These are phyloP conservation scores for Trichoderma asperelloides DNA, from an alignment of 495 filamentous ascomycete genomes.

Conservation along the genomic window DNA sequence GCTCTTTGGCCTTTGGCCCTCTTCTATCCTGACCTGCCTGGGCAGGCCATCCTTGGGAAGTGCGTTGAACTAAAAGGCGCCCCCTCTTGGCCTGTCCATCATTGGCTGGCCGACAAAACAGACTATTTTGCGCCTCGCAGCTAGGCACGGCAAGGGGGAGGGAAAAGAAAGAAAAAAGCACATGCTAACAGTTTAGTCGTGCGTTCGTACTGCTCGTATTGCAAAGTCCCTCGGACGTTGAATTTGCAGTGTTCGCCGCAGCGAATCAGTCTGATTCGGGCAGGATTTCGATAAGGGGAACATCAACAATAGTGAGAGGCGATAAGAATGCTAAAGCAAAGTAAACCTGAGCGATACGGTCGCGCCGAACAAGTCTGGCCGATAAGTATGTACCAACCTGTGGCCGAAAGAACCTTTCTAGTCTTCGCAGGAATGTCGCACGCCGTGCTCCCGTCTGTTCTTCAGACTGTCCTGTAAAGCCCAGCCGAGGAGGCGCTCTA, in stretches of 20 bases:
- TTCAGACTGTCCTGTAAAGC: neutral
- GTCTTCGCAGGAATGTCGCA: neutral
- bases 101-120: neutral
- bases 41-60: neutral
- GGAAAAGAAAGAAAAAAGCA: neutral
- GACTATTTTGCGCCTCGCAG: slow-evolving; percentile 8
- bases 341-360: no score
- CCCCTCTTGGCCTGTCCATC: neutral
- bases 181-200: neutral
- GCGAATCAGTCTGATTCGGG: no score
- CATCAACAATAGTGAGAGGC: no score
- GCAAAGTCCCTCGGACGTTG: no score
- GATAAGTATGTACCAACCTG: no score
- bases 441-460: neutral
- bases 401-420: neutral
- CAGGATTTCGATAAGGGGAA: no score
- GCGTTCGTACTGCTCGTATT: no score
- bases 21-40: neutral
- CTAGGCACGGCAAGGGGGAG: neutral
- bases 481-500: neutral
- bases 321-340: no score
- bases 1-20: no score
- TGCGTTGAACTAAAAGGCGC: neutral
- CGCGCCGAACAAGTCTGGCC: no score
- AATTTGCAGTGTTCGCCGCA: no score